These are phyloP conservation scores for Daldinia sp. DNA, from an alignment of 2,329 filamentous ascomycete species.

Conservation along the genomic window DNA sequence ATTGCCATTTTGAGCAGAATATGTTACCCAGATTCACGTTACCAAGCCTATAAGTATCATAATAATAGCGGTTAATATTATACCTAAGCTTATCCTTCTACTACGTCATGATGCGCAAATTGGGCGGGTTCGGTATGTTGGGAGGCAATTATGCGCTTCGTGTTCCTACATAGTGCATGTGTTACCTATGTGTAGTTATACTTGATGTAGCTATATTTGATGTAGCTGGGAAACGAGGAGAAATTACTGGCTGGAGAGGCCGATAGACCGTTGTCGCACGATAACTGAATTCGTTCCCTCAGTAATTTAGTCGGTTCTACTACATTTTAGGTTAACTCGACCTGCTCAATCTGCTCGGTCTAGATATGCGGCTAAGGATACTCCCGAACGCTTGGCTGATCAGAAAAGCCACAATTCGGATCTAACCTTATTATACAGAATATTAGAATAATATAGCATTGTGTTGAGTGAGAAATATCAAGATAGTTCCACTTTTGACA, in stretches of 20 bases:
- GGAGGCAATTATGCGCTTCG: not conserved
- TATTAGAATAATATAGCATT: not conserved
- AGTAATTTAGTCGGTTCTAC: not conserved
- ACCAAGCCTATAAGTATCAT: not conserved
- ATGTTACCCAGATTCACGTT: not conserved
- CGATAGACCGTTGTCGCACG: no score
- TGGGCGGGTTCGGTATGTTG: constrained; percentile 1
- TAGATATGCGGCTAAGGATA: constrained; percentile 7
- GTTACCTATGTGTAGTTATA: no score
- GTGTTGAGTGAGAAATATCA: no score
- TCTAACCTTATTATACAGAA: constrained; percentile 21
- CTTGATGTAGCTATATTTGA: no score
- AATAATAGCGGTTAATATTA: constrained; percentile 1
- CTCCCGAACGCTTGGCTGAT: constrained; percentile 17
- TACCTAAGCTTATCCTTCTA: not conserved
- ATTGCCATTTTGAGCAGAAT: not conserved
- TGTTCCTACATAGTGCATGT: not conserved
- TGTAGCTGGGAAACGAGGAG: not conserved
- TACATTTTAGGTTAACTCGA: not conserved
- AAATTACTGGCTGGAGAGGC: not conserved
- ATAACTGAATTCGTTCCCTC: no score
- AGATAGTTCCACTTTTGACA: no score
- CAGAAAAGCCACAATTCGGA: constrained; percentile 16
- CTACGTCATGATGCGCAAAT: constrained; percentile 17
- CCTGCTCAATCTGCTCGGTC: not conserved